These are phyloP conservation scores for Candolleomyces efflorescens DNA, from an alignment of 768 basidiomycete species.

Conservation along the genomic window DNA sequence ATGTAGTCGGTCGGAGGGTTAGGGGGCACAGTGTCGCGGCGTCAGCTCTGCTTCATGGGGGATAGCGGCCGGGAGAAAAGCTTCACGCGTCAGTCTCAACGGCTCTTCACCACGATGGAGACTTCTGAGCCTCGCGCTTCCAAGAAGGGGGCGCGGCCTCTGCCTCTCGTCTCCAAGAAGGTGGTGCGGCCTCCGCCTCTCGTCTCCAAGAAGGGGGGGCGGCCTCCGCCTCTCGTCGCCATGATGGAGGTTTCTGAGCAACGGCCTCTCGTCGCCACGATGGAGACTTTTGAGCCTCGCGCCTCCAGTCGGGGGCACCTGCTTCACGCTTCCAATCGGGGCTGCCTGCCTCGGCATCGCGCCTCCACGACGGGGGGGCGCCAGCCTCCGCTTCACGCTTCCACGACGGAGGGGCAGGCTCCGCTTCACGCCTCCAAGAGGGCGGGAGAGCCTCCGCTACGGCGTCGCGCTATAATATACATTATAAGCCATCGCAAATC, in stretches of 20 bases:
- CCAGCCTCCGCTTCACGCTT: slow-evolving; percentile 9
- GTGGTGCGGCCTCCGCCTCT: slow-evolving; percentile 11
- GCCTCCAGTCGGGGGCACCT: slow-evolving; percentile 13
- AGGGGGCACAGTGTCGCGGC: too few relatives aligned
- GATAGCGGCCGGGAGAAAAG: too few relatives aligned
- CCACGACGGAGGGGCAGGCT: slow-evolving; percentile 14
- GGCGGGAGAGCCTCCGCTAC: background rate
- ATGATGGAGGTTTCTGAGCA: slow-evolving; percentile 6
- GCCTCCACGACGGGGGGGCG: slow-evolving; percentile 11
- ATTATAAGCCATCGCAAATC: too few relatives aligned
- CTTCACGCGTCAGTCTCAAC: slow-evolving; percentile 1
- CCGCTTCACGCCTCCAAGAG: slow-evolving; percentile 8
- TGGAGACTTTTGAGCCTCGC: slow-evolving; percentile 5
- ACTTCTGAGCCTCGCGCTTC: slow-evolving; percentile 11
- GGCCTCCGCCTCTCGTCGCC: slow-evolving; percentile 12
- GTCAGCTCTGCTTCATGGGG: too few relatives aligned
- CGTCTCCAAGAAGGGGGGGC: slow-evolving; percentile 14
- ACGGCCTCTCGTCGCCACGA: slow-evolving; percentile 1
- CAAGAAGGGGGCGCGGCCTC: slow-evolving; percentile 13
- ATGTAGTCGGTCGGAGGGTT: too few relatives aligned
- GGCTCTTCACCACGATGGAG: background rate
- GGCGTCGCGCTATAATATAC: too few relatives aligned
- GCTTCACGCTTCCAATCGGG: slow-evolving; percentile 14
- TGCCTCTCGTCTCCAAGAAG: slow-evolving; percentile 11
- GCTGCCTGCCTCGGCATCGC: slow-evolving; percentile 13